Base-by-base conservation (phyloP, 1,284 basidiomycete species). In the Polyporus tsugae region DNA sequence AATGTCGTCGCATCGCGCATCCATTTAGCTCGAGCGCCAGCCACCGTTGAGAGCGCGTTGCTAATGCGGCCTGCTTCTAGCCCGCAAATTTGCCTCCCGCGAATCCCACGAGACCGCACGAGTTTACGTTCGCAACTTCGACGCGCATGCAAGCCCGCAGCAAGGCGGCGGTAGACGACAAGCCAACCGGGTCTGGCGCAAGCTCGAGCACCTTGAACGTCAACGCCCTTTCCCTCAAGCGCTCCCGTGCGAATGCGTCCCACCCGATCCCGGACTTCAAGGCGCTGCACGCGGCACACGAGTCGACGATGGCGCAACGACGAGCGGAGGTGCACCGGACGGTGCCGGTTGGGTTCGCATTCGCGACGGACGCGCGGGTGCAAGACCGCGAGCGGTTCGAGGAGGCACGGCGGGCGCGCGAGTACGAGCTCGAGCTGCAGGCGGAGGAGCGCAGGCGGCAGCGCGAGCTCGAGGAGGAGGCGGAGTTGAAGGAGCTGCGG, bases 321-420 rank as follows among this genome's bases (percentile, higher is more conserved):
- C 85, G 83, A 72, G 84, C 83, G 70, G 82, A 84, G 42, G 75
- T 85, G 33, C 79, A 80, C 64, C 86, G 86, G 53, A 83, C 83
- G 6, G 75, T 87, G 0, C 86, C 89, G 0, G 72, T 81, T 9
- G 79, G 84, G 11, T 80, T 87, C 53, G 77, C 79, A 62, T 82
- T 91, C 68, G 80, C 77, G 63, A 91, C 89, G 9, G 86, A 87
- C 55, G 78, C 77, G 17, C 85, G 91, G 38, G 84, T 86, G 66
- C 82, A 81, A 70, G 89, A 91, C 75, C 84, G 91, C 59, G 86
- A 85, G 74, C 83, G 82, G 79, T 93, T 89, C 77, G 90, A 93
- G 63, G 84, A 82, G 66, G 82, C 78, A 74, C 75, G 90, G 46
- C 82, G 82, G 69, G 86, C 83, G 75, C 87, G 86, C 66, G 89